These are phyloP conservation scores for Diplodia scrobiculata DNA, from an alignment of 2,329 filamentous ascomycete genomes.

Conservation along the genomic window DNA sequence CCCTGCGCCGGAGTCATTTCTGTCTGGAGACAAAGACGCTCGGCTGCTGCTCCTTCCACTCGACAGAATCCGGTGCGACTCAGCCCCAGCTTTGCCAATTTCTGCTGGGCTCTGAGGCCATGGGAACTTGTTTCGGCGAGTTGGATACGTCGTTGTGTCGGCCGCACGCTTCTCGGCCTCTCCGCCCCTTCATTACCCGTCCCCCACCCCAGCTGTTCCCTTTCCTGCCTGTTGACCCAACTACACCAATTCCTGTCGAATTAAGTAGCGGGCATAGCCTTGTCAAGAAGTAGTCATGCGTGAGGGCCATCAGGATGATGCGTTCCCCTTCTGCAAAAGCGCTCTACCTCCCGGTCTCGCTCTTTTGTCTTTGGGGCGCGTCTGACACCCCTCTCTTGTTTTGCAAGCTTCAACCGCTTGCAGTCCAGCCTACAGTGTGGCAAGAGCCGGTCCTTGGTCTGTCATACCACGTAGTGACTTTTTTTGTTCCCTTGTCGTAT, in stretches of 20 bases:
- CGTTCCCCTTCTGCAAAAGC: not conserved
- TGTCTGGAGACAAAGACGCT: not conserved
- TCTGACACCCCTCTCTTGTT: not conserved
- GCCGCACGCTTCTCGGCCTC: not conserved
- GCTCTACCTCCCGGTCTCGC: not conserved
- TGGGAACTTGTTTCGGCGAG: not conserved
- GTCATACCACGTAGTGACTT: not conserved
- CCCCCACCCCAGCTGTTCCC: not conserved
- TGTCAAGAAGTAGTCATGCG: not conserved
- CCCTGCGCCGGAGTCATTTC: not conserved
- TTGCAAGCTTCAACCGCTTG: slow-evolving; percentile 5
- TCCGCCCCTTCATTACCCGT: not conserved
- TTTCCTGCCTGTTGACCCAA: not conserved
- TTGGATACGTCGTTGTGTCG: not conserved
- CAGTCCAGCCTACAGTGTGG: not conserved
- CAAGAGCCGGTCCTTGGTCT: not conserved
- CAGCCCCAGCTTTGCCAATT: slow-evolving; percentile 5
- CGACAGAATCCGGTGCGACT: not conserved
- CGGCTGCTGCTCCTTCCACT: not conserved
- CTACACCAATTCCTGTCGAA: not conserved
- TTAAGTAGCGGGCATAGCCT: not conserved
- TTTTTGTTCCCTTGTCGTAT: not conserved
- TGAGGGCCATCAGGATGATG: not conserved
- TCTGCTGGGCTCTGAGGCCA: not conserved
- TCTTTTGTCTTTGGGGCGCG: not conserved